Percentiles rank a stretch among this genome's conserved stretches.
Evolutionary conservation across 1,284 basidiomycete species (phyloP).

Genomic region (Leccinum pachyderme): DNA sequence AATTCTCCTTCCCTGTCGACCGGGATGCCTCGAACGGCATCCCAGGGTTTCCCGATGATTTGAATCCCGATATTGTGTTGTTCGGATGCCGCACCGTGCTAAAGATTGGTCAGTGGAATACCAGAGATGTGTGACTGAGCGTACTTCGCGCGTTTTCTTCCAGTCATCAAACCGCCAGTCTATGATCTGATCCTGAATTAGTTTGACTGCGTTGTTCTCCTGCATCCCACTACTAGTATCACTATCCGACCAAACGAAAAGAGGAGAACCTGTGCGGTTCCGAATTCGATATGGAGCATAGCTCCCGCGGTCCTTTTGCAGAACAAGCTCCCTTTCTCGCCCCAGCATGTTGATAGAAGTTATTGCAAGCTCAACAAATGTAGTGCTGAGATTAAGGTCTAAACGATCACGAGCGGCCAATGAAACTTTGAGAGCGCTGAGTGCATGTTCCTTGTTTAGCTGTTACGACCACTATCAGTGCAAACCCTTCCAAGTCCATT

Average conservation of each 20-base stretch:
- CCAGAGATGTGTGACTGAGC: slow-evolving; percentile 12
- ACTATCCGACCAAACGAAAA: slow-evolving; percentile 81
- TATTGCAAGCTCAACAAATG: slow-evolving; percentile 85
- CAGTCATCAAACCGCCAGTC: slow-evolving; percentile 99
- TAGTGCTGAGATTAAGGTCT: slow-evolving; percentile 90
- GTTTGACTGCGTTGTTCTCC: slow-evolving; percentile 49
- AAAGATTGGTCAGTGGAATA: slow-evolving; percentile 11
- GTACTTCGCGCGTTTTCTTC: slow-evolving; percentile 90
- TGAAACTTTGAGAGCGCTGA: slow-evolving; percentile 58
- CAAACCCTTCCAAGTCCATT: slow-evolving; percentile 1
- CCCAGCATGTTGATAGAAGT: slow-evolving; percentile 74
- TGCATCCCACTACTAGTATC: slow-evolving; percentile 51
- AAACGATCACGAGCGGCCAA: slow-evolving; percentile 82
- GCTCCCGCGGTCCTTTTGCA: slow-evolving; percentile 77
- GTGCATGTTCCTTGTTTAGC: slow-evolving; percentile 52
- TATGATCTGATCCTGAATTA: slow-evolving; percentile 72
- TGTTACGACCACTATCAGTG: slow-evolving; percentile 30
- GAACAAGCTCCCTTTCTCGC: slow-evolving; percentile 69
- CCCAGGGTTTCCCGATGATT: slow-evolving; percentile 89
- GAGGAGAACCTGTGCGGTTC: slow-evolving; percentile 85
- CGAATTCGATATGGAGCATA: slow-evolving; percentile 93
- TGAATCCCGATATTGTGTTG: slow-evolving; percentile 85
- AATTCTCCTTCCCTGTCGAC: slow-evolving; percentile 96
- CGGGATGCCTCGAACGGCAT: slow-evolving; percentile 83
- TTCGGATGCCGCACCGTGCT: slow-evolving; percentile 80